A percentile compares a stretch with the other conserved stretches of the same genome.
These are phyloP conservation scores for Turritis glabra DNA, from an alignment of 345 rosid species.

Conservation along the genomic window DNA sequence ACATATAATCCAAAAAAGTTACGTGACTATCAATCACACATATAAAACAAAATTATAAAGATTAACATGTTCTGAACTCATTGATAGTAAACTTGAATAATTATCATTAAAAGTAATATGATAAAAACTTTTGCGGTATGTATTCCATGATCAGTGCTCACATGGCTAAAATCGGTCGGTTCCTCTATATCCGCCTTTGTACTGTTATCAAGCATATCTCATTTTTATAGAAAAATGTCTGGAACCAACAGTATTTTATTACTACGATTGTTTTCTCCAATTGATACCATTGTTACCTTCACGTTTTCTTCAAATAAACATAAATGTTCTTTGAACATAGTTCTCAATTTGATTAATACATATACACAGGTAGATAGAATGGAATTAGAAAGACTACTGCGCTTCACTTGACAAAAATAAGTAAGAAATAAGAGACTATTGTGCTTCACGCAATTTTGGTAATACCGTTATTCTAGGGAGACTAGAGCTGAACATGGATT, in stretches of 20 bases:
- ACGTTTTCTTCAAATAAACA: background rate
- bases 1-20: background rate
- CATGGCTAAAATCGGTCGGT: slow-evolving; percentile 9
- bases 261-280: background rate
- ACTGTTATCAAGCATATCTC: background rate
- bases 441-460: slow-evolving; percentile 17
- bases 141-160: background rate
- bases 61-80: background rate
- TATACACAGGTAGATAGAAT: background rate
- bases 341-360: background rate
- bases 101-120: background rate
- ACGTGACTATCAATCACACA: background rate
- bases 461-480: slow-evolving; percentile 14
- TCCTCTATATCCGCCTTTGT: slow-evolving; percentile 4
- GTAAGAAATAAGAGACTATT: background rate
- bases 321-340: background rate
- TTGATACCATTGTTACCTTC: background rate
- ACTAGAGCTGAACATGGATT: background rate
- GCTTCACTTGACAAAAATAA: background rate
- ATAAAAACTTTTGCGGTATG: background rate
- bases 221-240: background rate
- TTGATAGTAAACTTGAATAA: background rate
- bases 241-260: background rate
- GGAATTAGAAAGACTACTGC: background rate
- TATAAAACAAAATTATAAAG: background rate